phyloP scores from a whole-genome alignment of 1,284 basidiomycete genomes.

The Trametes polyzona region DNA sequence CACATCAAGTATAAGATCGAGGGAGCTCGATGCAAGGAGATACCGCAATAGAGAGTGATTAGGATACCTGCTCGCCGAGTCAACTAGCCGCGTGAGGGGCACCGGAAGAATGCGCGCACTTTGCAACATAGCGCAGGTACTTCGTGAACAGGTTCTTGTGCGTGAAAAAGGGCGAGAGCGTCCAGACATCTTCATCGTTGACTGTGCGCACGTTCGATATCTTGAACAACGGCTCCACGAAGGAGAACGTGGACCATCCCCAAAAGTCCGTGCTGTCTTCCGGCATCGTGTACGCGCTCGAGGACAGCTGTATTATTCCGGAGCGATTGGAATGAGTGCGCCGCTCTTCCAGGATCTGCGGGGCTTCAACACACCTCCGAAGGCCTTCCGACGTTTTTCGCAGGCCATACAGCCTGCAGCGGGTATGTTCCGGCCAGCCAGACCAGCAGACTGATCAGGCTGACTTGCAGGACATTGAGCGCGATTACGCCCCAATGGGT shows the following conservation, averaged over 20 bases:
- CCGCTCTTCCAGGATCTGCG: neutral
- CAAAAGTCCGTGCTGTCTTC: constrained; percentile 80
- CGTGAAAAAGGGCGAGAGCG: constrained; percentile 69
- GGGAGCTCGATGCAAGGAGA: constrained; percentile 70
- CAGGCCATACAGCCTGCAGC: constrained; percentile 46
- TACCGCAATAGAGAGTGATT: constrained; percentile 63
- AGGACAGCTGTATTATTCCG: constrained; percentile 56
- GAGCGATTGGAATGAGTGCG: too few species aligned
- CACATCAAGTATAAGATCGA: constrained; percentile 70
- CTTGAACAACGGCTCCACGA: constrained; percentile 71
- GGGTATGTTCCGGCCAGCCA: constrained; percentile 60
- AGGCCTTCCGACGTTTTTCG: constrained; percentile 49
- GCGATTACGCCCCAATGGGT: constrained; percentile 21
- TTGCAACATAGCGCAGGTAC: constrained; percentile 53
- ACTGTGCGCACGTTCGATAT: constrained; percentile 61
- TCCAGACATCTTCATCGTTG: constrained; percentile 74
- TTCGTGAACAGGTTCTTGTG: constrained; percentile 74
- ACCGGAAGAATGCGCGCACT: constrained; percentile 34
- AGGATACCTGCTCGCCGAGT: constrained; percentile 43
- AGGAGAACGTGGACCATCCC: constrained; percentile 80
- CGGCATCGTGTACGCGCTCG: constrained; percentile 54
- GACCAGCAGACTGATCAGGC: constrained; percentile 43
- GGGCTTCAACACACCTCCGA: constrained; percentile 47
- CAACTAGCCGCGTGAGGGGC: neutral
- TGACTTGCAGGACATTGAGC: constrained; percentile 38